These are phyloP conservation scores for Diaporthe destruens DNA, from an alignment of 2,329 filamentous ascomycete genomes.

Conservation along the genomic window DNA sequence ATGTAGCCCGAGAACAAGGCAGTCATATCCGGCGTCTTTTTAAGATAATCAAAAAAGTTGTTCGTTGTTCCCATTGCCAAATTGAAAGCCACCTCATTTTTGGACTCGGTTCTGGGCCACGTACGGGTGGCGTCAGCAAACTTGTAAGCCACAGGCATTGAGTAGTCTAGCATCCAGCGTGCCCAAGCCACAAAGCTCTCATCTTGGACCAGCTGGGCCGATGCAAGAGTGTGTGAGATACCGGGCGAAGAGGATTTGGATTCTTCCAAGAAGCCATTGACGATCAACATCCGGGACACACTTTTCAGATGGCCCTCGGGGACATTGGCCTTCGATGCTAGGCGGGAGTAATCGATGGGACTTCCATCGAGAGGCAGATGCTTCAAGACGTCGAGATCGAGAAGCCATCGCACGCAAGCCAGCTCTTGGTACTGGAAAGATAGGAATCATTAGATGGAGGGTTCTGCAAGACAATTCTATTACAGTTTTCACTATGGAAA, in stretches of 20 bases:
- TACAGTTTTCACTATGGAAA: background rate
- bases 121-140: conserved; percentile 1
- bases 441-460: background rate
- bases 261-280: conserved; percentile 21
- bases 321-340: background rate
- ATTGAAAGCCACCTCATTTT: conserved; percentile 9
- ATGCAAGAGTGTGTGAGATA: conserved; percentile 1
- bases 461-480: background rate
- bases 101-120: background rate
- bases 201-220: background rate
- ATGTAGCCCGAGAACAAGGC: background rate
- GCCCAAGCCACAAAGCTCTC: conserved; percentile 4
- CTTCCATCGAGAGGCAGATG: conserved; percentile 1
- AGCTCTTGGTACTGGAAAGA: conserved; percentile 17
- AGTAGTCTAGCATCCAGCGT: conserved; percentile 16
- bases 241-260: conserved; percentile 6
- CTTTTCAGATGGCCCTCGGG: conserved; percentile 4
- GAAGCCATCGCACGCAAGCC: conserved; percentile 7
- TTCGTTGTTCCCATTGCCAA: background rate
- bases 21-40: conserved; percentile 11
- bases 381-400: conserved; percentile 10
- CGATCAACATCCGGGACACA: background rate
- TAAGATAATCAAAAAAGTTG: conserved; percentile 12
- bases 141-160: conserved; percentile 10
- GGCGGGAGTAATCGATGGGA: background rate